Evolutionary conservation across 1,139 yeast genomes (phyloP).

Genomic region (Taiozyma onychis): DNA sequence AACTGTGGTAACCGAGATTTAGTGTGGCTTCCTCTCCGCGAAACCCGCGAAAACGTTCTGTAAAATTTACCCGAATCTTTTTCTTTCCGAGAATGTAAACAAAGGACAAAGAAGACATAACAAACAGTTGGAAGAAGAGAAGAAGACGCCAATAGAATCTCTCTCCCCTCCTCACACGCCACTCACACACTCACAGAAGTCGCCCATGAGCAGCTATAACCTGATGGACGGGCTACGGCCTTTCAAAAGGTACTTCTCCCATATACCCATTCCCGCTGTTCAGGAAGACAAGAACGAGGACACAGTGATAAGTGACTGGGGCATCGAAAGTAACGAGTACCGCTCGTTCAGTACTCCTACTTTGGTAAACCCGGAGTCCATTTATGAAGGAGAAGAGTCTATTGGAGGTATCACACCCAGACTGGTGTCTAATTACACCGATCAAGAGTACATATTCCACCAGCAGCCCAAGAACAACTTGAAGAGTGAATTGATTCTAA

Average conservation of each 20-base stretch:
- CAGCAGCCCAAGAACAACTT: neutral
- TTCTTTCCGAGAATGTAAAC: neutral
- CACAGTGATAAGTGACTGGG: constrained; percentile 20
- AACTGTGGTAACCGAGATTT: neutral
- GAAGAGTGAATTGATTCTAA: neutral
- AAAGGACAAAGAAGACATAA: neutral
- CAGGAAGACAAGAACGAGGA: constrained; percentile 2
- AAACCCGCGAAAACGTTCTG: neutral
- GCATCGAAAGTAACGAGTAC: constrained; percentile 16
- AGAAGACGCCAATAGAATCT: no score
- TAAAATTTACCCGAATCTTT: neutral
- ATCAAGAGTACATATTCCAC: neutral
- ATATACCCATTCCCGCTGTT: neutral
- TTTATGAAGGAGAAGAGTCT: constrained; percentile 5
- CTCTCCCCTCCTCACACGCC: neutral
- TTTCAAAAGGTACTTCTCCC: constrained; percentile 18
- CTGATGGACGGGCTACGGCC: constrained; percentile 21
- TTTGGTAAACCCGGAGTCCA: constrained; percentile 16
- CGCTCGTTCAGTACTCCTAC: constrained; percentile 20
- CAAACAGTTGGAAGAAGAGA: no score
- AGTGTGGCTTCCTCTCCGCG: neutral
- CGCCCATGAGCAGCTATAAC: constrained; percentile 3
- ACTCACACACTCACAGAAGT: neutral
- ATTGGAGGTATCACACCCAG: constrained; percentile 1
- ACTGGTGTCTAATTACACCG: neutral